Evolutionary conservation across 1,284 basidiomycete genomes (phyloP), one percentile per base, ranked within the genome.

Genomic region (Marasmius oreades): DNA sequence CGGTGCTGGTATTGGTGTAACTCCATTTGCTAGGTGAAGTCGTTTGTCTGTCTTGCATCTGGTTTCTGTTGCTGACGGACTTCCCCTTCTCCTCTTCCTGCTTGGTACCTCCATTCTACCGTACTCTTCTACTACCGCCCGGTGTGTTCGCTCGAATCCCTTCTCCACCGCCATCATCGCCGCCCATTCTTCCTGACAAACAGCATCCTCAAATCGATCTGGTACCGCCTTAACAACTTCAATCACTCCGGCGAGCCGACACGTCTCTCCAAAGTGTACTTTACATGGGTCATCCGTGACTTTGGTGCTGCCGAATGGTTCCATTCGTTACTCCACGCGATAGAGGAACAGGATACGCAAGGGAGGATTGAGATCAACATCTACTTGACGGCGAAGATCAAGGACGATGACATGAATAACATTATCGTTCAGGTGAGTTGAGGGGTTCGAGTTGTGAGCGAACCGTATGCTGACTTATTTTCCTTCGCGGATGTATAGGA

Each of bases 1-100:
- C 53, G 92, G 91, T 63, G 91, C 88, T 53, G 93, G 93, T 72
- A 95, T 96, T 62, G 93, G 93, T 66, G 93, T 95, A 28, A 95
- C 93, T 0, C 93, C 93, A 1, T 96, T 95, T 66, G 93, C 93
- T 54, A 92, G 90, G 79, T 88, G 66, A 70, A 86, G 80, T 33
- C n/a, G n/a, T n/a, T n/a, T n/a, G n/a, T n/a, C n/a, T 23, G 42
- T 22, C n/a, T 7, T 7, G n/a, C 46, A 53, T 33, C 59, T 14
- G 33, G 51, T 22, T 12, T 55, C 36, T 18, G 57, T 24, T 18
- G 10, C 28, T 31, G 28, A 31, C 28, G 4, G 28, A 5, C 28
- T 31, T 31, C 28, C 28, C 28, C 10, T 10, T 31, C 4, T 31
- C 28, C 5, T 31, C 10, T 10, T 10, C n/a, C n/a, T n/a, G n/a